Conservation (phyloP, 163 green algal genomes). For the Scenedesmus sp. region DNA sequence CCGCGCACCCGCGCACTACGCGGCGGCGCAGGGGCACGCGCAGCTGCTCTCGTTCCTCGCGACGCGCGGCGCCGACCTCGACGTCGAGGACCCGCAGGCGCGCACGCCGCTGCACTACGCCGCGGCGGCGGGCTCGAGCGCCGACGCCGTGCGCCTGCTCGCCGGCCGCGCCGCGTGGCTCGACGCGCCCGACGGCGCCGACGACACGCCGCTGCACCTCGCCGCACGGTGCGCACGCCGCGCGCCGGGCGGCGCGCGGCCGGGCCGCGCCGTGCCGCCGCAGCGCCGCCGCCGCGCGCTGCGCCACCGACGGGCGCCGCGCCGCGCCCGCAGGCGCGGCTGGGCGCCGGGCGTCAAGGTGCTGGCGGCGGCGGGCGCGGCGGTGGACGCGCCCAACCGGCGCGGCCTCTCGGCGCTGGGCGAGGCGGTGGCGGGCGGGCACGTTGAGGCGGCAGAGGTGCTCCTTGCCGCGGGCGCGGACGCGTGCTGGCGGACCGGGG, state of each 20-base stretch:
- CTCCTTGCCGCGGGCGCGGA: slow-evolving; percentile 49
- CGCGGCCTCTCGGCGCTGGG: slow-evolving; percentile 62
- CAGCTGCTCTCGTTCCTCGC: slow-evolving; percentile 56
- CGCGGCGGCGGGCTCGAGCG: slow-evolving; percentile 44
- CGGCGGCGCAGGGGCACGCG: slow-evolving; percentile 50
- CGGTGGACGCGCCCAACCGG: slow-evolving; percentile 59
- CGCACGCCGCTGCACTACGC: slow-evolving; percentile 65
- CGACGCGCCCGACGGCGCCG: slow-evolving; percentile 51
- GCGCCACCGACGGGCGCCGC: too few relatives aligned
- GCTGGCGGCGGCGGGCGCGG: slow-evolving; percentile 55
- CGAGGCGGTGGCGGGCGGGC: slow-evolving; percentile 62
- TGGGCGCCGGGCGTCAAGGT: slow-evolving; percentile 47
- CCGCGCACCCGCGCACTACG: slow-evolving; percentile 51
- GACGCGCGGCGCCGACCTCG: slow-evolving; percentile 54
- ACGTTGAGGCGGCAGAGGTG: slow-evolving; percentile 48
- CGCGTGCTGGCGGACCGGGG: neutral
- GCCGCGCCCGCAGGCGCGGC: slow-evolving; percentile 24
- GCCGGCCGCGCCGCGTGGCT: slow-evolving; percentile 49
- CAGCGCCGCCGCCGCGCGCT: too few relatives aligned
- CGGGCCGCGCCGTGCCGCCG: too few relatives aligned
- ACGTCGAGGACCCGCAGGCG: slow-evolving; percentile 52
- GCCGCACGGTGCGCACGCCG: slow-evolving; percentile 46
- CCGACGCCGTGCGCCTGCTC: slow-evolving; percentile 46
- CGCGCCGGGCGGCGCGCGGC: too few relatives aligned
- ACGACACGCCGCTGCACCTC: slow-evolving; percentile 63